Conservation (phyloP, 768 basidiomycete species). For the Fibroporia radiculosa region DNA sequence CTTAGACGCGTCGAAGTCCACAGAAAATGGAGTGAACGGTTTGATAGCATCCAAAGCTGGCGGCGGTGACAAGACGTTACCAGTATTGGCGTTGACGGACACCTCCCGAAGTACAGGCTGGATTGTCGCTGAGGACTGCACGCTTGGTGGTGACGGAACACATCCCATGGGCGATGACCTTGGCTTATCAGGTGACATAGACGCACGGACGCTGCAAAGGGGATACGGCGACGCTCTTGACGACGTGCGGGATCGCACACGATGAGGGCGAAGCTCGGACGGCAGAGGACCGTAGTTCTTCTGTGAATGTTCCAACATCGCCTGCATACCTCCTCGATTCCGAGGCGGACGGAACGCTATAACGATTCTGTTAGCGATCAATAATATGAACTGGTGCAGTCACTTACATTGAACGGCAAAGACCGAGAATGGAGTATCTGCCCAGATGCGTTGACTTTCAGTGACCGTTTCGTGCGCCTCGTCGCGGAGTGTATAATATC, state of each 20-base stretch:
- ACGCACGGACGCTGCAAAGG: constrained; percentile 36
- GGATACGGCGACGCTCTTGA: constrained; percentile 76
- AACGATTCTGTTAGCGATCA: neutral
- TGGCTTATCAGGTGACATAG: constrained; percentile 35
- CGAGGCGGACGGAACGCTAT: constrained; percentile 66
- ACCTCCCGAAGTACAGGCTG: constrained; percentile 35
- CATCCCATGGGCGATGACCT: constrained; percentile 21
- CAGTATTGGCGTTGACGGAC: constrained; percentile 25
- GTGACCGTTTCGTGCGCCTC: constrained; percentile 60
- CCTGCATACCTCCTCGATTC: constrained; percentile 60
- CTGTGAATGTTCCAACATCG: constrained; percentile 64
- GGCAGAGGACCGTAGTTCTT: constrained; percentile 69
- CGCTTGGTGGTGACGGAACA: constrained; percentile 10
- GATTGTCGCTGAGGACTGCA: constrained; percentile 13
- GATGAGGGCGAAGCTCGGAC: constrained; percentile 56
- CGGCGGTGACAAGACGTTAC: constrained; percentile 20
- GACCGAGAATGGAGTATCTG: constrained; percentile 67
- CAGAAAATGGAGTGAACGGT: constrained; percentile 33
- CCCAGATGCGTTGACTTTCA: constrained; percentile 61
- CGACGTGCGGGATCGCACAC: constrained; percentile 56
- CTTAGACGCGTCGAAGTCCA: constrained; percentile 32
- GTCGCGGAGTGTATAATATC: constrained; percentile 59
- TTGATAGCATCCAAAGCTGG: constrained; percentile 35
- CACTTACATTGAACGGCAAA: constrained; percentile 66
- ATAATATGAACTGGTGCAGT: neutral